Evolutionary conservation across 1,284 basidiomycete genomes (phyloP).

Genomic region (Ustilago shanxiensis): DNA sequence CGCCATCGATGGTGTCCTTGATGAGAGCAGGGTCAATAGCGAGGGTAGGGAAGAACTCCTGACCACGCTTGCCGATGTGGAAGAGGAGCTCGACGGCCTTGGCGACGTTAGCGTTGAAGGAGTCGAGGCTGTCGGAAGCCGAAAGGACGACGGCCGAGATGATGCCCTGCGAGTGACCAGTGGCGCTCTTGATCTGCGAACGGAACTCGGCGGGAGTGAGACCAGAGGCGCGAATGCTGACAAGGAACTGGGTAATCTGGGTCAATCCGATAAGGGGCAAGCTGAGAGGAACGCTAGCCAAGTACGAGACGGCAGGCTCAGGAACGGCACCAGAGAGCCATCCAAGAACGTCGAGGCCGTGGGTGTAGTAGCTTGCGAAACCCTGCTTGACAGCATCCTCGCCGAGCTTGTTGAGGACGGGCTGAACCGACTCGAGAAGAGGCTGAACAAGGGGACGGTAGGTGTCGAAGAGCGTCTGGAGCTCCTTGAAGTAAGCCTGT

Average conservation of each 20-base stretch:
- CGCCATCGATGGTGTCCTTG: slow-evolving; percentile 87
- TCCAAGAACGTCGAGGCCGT: slow-evolving; percentile 83
- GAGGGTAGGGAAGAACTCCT: slow-evolving; percentile 93
- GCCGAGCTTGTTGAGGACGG: slow-evolving; percentile 51
- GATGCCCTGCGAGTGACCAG: slow-evolving; percentile 96
- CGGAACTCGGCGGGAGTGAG: slow-evolving; percentile 85
- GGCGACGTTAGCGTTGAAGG: slow-evolving; percentile 80
- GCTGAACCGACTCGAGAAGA: slow-evolving; percentile 78
- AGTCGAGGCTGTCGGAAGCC: slow-evolving; percentile 80
- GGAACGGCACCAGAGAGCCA: slow-evolving; percentile 83
- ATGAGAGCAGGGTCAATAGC: slow-evolving; percentile 89
- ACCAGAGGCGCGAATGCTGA: slow-evolving; percentile 80
- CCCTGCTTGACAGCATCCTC: slow-evolving; percentile 71
- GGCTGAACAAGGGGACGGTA: slow-evolving; percentile 86
- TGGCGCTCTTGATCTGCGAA: slow-evolving; percentile 82
- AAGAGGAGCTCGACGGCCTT: slow-evolving; percentile 93
- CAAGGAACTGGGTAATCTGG: slow-evolving; percentile 92
- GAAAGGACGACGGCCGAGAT: slow-evolving; percentile 90
- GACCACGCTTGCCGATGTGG: slow-evolving; percentile 91
- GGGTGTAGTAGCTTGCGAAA: slow-evolving; percentile 80
- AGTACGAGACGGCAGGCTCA: slow-evolving; percentile 85
- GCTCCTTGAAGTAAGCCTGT: slow-evolving; percentile 91
- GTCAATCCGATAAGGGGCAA: slow-evolving; percentile 95
- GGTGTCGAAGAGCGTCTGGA: slow-evolving; percentile 88
- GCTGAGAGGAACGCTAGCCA: slow-evolving; percentile 94